Evolutionary conservation across 352 stramenopile species (phyloP).

Genomic region (Phytophthora foliorum): DNA sequence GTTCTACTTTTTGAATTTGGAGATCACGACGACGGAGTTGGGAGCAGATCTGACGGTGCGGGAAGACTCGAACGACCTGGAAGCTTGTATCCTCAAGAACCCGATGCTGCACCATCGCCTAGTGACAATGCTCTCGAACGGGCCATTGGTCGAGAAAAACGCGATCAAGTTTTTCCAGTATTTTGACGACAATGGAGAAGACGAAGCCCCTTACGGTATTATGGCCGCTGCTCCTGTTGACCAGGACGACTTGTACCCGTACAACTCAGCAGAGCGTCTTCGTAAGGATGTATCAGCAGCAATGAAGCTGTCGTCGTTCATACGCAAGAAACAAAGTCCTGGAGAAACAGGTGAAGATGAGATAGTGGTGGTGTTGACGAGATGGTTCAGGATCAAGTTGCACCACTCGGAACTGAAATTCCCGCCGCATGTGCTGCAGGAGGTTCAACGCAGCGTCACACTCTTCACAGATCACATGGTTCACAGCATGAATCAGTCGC

Average conservation of each 20-base stretch:
- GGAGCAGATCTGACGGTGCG: slow-evolving; percentile 48
- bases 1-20: slow-evolving; percentile 57
- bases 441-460: slow-evolving; percentile 22
- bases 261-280: slow-evolving; percentile 32
- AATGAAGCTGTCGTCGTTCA: slow-evolving; percentile 40
- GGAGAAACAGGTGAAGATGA: slow-evolving; percentile 9
- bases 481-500: slow-evolving; percentile 40
- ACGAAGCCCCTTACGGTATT: slow-evolving; percentile 23
- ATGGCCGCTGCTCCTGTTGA: slow-evolving; percentile 40
- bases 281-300: slow-evolving; percentile 34
- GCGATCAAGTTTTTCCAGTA: slow-evolving; percentile 45
- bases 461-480: slow-evolving; percentile 39
- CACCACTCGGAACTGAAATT: slow-evolving; percentile 25
- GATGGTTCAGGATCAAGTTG: slow-evolving; percentile 36
- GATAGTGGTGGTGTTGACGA: slow-evolving; percentile 38
- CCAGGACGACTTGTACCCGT: slow-evolving; percentile 43
- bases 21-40: slow-evolving; percentile 49
- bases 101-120: slow-evolving; percentile 45
- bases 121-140: slow-evolving; percentile 32
- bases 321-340: slow-evolving; percentile 5
- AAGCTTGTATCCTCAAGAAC: slow-evolving; percentile 10
- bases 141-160: slow-evolving; percentile 45
- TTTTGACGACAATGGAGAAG: slow-evolving; percentile 13
- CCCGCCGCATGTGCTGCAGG: slow-evolving; percentile 23
- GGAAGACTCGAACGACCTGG: slow-evolving; percentile 48